Conservation (phyloP, 345 rosid species). For the Salix dunnii region DNA sequence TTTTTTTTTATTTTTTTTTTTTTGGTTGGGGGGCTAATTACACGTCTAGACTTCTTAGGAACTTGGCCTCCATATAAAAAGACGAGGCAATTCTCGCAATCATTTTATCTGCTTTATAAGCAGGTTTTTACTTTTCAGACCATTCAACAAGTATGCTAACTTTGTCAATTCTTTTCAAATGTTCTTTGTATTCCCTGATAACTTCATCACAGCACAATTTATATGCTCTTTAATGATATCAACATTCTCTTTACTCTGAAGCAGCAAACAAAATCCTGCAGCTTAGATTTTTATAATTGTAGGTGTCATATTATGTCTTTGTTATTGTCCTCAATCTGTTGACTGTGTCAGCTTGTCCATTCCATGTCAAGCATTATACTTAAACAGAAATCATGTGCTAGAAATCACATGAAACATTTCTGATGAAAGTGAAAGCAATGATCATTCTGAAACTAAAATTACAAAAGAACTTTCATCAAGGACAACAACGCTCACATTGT, state of each 20-base stretch:
- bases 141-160: background rate
- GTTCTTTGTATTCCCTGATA: background rate
- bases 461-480: background rate
- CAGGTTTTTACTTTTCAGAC: background rate
- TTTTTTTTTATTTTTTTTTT: too few relatives aligned
- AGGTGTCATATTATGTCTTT: too few relatives aligned
- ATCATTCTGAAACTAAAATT: background rate
- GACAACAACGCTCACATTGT: background rate
- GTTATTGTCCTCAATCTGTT: too few relatives aligned
- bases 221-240: background rate
- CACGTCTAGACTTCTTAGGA: too few relatives aligned
- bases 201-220: background rate
- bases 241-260: background rate
- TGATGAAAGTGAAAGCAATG: background rate
- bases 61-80: too few relatives aligned
- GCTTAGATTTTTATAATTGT: background rate
- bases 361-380: too few relatives aligned
- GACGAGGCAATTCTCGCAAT: background rate
- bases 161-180: background rate
- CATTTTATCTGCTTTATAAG: background rate
- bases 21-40: too few relatives aligned
- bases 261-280: background rate
- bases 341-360: background rate
- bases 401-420: background rate
- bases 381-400: too few relatives aligned